phyloP scores from a whole-genome alignment of 768 basidiomycete genomes.

The Russula sp. region DNA sequence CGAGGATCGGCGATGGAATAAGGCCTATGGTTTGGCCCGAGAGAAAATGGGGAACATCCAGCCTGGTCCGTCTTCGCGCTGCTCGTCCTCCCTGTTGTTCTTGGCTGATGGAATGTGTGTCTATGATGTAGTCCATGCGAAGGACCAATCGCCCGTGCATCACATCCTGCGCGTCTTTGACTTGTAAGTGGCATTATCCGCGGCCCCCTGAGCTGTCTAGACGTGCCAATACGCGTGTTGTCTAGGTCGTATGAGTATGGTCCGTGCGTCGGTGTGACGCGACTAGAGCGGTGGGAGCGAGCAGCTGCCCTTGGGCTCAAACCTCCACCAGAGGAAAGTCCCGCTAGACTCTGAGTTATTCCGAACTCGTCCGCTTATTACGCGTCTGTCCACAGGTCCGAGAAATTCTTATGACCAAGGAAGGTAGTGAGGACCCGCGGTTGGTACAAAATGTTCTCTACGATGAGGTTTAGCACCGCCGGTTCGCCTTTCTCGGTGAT shows the following conservation, averaged over 20 bases:
- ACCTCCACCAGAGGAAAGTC: constrained; percentile 69
- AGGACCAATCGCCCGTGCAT: constrained; percentile 56
- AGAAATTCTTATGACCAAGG: constrained; percentile 19
- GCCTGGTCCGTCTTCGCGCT: constrained; percentile 18
- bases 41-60: constrained; percentile 24
- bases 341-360: not conserved
- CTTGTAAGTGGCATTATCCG: constrained; percentile 40
- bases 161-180: constrained; percentile 79
- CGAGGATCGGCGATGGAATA: constrained; percentile 22
- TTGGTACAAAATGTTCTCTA: constrained; percentile 18
- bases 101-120: not conserved
- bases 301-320: constrained; percentile 71
- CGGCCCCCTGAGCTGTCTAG: not conserved
- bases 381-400: constrained; percentile 3
- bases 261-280: constrained; percentile 71
- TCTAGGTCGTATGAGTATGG: constrained; percentile 72
- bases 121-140: constrained; percentile 50
- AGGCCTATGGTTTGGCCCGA: constrained; percentile 17
- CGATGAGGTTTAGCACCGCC: constrained; percentile 17
- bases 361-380: not conserved
- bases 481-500: too few species aligned
- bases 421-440: constrained; percentile 16
- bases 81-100: not conserved
- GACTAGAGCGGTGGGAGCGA: constrained; percentile 84
- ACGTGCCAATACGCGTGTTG: constrained; percentile 9